Conservation (phyloP, 371 early-diverging fungal species). For the Dinochytrium kinnereticum region DNA sequence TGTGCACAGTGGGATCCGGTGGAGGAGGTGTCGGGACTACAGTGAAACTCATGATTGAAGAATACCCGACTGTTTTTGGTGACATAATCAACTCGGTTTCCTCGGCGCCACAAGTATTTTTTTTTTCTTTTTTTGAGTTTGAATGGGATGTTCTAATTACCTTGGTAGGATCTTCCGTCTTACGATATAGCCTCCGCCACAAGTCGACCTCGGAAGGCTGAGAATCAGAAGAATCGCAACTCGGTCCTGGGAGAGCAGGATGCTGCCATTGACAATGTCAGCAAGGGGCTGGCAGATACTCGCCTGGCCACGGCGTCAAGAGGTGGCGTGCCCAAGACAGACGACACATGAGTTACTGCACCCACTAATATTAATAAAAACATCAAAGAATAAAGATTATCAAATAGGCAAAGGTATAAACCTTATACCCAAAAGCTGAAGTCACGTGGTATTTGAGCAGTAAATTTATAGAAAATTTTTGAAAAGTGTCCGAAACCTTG, state of each 20-base stretch:
- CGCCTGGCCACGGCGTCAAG: conserved; percentile 2
- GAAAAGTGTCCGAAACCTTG: no score
- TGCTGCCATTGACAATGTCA: neutral
- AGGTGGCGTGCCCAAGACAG: neutral
- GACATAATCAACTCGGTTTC: conserved; percentile 9
- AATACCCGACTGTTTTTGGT: conserved; percentile 36
- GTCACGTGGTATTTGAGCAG: no score
- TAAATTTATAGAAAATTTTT: no score
- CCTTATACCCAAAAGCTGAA: no score
- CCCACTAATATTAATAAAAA: no score
- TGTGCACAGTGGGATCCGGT: conserved; percentile 39
- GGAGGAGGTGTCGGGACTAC: conserved; percentile 43
- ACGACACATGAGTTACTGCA: no score
- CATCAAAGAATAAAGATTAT: no score
- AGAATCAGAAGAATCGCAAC: neutral
- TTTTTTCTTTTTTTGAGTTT: no score
- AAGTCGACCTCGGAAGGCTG: neutral
- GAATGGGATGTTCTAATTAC: no score
- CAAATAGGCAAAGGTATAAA: no score
- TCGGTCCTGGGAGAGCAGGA: neutral
- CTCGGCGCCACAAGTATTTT: no score
- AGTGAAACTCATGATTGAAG: conserved; percentile 41
- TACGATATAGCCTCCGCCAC: neutral
- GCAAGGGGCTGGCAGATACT: neutral
- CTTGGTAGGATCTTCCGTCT: no score